Percentiles rank a stretch among this genome's conserved stretches.
These are phyloP conservation scores for Plectosphaerella sp. DNA, from an alignment of 2,329 filamentous ascomycete species.

Conservation along the genomic window DNA sequence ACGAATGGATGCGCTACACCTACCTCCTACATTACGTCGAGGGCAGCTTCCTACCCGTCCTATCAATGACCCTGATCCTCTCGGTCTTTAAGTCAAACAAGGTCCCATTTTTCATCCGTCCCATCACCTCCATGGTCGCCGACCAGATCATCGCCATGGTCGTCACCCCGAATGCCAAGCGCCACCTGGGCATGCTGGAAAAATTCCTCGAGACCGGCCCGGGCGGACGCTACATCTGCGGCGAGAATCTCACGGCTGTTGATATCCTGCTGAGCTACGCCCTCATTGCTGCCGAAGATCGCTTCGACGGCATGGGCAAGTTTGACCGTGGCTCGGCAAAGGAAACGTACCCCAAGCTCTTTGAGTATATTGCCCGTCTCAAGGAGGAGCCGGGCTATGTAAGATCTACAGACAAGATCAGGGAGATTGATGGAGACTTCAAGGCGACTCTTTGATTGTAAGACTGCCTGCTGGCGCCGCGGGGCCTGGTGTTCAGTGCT, in stretches of 20 bases:
- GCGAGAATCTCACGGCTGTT: constrained; percentile 42
- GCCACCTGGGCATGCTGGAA: constrained; percentile 46
- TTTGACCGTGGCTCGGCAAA: constrained; percentile 36
- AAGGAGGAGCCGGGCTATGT: constrained; percentile 43
- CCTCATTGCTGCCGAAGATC: constrained; percentile 37
- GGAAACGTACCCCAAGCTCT: constrained; percentile 36
- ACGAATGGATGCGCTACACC: constrained; percentile 54
- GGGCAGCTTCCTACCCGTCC: constrained; percentile 72
- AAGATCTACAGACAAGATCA: constrained; percentile 42
- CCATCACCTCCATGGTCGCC: constrained; percentile 42
- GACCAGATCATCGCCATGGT: constrained; percentile 34
- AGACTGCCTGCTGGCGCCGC: too few species aligned
- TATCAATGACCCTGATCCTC: constrained; percentile 62
- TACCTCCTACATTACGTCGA: constrained; percentile 83
- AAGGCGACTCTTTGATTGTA: neutral
- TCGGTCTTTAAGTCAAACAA: constrained; percentile 37
- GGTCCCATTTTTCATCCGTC: constrained; percentile 50
- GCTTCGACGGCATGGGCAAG: constrained; percentile 32
- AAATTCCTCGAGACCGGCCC: constrained; percentile 40
- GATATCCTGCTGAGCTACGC: constrained; percentile 52
- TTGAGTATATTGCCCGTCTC: constrained; percentile 41
- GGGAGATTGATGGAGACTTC: constrained; percentile 40
- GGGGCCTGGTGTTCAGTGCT: neutral
- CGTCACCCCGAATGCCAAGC: constrained; percentile 42
- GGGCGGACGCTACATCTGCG: constrained; percentile 43